Evolutionary conservation across 148 eudicot genomes (phyloP).

Genomic region (Silene conica): DNA sequence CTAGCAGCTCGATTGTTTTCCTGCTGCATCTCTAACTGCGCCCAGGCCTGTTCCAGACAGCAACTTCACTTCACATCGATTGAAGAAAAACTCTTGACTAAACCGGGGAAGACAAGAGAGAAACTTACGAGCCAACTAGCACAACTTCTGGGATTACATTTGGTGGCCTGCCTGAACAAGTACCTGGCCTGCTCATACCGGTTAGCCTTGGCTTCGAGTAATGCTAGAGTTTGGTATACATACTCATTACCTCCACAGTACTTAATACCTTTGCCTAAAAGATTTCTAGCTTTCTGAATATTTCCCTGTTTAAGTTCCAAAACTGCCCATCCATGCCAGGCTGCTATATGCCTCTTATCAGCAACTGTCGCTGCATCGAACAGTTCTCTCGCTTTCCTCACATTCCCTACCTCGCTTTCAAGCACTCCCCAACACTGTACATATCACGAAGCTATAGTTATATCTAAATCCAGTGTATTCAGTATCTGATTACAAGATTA

Average conservation of each 20-base stretch:
- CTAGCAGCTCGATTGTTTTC: slow-evolving; percentile 70
- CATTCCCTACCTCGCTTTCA: slow-evolving; percentile 72
- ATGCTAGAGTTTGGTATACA: slow-evolving; percentile 84
- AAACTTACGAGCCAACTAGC: slow-evolving; percentile 97
- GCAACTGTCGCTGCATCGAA: slow-evolving; percentile 99
- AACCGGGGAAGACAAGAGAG: not conserved
- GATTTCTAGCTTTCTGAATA: slow-evolving; percentile 78
- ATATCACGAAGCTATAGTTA: no score
- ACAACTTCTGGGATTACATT: slow-evolving; percentile 86
- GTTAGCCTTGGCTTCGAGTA: slow-evolving; percentile 86
- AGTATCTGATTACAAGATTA: no score
- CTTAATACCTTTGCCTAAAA: slow-evolving; percentile 78
- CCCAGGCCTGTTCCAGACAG: slow-evolving; percentile 70
- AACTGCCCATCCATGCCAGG: slow-evolving; percentile 99
- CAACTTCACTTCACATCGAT: no score
- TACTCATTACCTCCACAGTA: slow-evolving; percentile 90
- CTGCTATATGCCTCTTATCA: slow-evolving; percentile 88
- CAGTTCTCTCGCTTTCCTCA: slow-evolving; percentile 76
- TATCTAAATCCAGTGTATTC: no score
- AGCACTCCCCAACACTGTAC: slow-evolving; percentile 92
- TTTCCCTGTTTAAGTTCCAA: slow-evolving; percentile 88
- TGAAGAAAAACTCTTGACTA: no score
- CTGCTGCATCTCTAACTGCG: slow-evolving; percentile 84
- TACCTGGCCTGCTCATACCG: slow-evolving; percentile 82
- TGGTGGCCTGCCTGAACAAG: slow-evolving; percentile 87